Percentiles rank a stretch among this genome's conserved stretches.
phyloP scores from a whole-genome alignment of 2,329 filamentous ascomycete genomes.

The Sordariomycetes sp. region DNA sequence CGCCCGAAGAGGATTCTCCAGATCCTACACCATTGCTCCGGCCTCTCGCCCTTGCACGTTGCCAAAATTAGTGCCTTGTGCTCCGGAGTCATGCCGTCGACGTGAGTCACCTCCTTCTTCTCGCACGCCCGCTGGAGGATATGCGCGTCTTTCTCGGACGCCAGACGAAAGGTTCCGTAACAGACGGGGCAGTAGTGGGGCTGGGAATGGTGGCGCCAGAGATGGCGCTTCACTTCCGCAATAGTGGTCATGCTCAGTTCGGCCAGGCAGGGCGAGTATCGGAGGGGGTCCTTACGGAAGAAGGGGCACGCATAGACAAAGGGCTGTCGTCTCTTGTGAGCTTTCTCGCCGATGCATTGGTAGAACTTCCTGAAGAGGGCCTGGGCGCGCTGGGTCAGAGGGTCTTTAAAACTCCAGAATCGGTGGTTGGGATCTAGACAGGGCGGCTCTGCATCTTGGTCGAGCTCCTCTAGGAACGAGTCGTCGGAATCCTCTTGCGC shows the following conservation, averaged over 20 bases:
- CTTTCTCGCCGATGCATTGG: neutral
- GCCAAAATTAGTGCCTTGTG: neutral
- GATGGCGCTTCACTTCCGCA: neutral
- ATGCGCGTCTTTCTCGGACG: neutral
- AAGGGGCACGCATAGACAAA: neutral
- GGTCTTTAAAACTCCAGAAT: neutral
- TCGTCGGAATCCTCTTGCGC: neutral
- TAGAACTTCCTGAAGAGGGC: neutral
- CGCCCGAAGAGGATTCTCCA: neutral
- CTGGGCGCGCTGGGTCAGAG: neutral
- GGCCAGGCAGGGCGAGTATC: neutral
- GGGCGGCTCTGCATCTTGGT: neutral
- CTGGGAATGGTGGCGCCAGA: neutral
- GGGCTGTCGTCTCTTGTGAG: neutral
- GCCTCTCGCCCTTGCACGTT: neutral
- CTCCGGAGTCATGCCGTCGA: neutral
- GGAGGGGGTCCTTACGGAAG: neutral
- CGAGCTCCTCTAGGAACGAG: neutral
- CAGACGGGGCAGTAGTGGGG: slow-evolving; percentile 5
- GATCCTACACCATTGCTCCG: neutral
- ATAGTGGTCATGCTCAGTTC: neutral
- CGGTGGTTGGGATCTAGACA: neutral
- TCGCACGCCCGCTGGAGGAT: slow-evolving; percentile 2
- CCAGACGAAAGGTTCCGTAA: neutral
- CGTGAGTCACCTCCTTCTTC: neutral